These are phyloP conservation scores for Lachancea sp. DNA, from an alignment of 805 yeast genomes.

Conservation along the genomic window DNA sequence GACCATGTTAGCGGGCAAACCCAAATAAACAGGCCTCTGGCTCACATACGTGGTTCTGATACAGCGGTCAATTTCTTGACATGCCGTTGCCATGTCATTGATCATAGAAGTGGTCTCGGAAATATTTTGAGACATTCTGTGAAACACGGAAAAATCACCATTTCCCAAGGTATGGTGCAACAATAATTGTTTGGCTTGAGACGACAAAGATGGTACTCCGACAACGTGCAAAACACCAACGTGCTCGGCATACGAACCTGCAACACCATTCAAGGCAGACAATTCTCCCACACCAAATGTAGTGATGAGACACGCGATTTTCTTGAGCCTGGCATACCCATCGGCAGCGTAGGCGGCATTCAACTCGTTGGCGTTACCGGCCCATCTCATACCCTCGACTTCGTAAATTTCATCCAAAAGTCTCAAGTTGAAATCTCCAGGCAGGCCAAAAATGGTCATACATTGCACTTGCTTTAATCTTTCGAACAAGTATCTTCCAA, in stretches of 20 bases:
- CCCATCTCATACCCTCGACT: conserved; percentile 76
- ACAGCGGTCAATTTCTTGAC: conserved; percentile 65
- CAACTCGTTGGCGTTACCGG: conserved; percentile 85
- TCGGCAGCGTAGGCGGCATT: conserved; percentile 87
- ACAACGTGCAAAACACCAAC: conserved; percentile 80
- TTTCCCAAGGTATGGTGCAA: conserved; percentile 82
- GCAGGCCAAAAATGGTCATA: conserved; percentile 69
- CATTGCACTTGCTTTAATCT: conserved; percentile 68
- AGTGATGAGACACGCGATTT: conserved; percentile 67
- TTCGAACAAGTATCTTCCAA: conserved; percentile 75
- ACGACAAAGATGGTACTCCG: conserved; percentile 73
- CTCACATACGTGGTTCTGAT: conserved; percentile 62
- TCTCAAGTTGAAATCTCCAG: conserved; percentile 75
- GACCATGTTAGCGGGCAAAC: conserved; percentile 75
- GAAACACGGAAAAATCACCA: conserved; percentile 74
- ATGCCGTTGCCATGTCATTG: conserved; percentile 58
- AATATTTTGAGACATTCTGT: conserved; percentile 69
- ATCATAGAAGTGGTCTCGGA: conserved; percentile 60
- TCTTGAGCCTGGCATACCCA: conserved; percentile 79
- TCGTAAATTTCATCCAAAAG: conserved; percentile 67
- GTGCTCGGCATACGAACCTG: conserved; percentile 86
- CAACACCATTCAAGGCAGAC: conserved; percentile 77
- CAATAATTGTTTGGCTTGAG: conserved; percentile 65
- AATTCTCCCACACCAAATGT: conserved; percentile 91
- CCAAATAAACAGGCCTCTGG: conserved; percentile 80